These are phyloP conservation scores for Trifolium fragiferum DNA, from an alignment of 306 rosid species.

Conservation along the genomic window DNA sequence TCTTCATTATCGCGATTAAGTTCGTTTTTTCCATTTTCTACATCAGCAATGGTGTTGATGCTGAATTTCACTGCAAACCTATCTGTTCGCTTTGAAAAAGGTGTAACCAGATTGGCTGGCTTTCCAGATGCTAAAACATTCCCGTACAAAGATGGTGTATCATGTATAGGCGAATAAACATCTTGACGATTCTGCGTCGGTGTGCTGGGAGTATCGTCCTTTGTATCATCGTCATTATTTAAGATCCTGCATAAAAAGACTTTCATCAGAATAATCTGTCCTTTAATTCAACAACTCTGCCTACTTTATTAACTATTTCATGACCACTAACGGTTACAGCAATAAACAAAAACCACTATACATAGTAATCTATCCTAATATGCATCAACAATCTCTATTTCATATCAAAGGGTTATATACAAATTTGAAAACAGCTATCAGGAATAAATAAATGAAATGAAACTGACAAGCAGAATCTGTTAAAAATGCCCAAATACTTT, in stretches of 20 bases:
- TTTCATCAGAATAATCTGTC: slow-evolving; percentile 32
- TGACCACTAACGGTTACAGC: slow-evolving; percentile 4
- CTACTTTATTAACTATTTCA: slow-evolving; percentile 11
- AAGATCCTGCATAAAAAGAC: slow-evolving; percentile 59
- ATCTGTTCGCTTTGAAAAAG: slow-evolving; percentile 75
- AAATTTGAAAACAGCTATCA: slow-evolving; percentile 5
- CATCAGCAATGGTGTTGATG: slow-evolving; percentile 53
- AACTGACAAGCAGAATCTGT: slow-evolving; percentile 15
- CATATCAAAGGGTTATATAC: neutral
- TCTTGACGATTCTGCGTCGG: slow-evolving; percentile 57
- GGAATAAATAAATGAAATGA: slow-evolving; percentile 8
- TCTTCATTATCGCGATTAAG: slow-evolving; percentile 55
- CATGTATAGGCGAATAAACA: slow-evolving; percentile 50
- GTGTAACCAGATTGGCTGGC: slow-evolving; percentile 62
- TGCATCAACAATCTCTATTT: slow-evolving; percentile 10
- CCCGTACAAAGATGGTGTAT: slow-evolving; percentile 66
- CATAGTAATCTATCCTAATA: slow-evolving; percentile 3
- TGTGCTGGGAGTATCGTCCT: slow-evolving; percentile 62
- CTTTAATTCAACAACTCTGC: slow-evolving; percentile 3
- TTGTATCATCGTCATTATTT: slow-evolving; percentile 58
- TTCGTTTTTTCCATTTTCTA: slow-evolving; percentile 50
- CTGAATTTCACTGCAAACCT: slow-evolving; percentile 70
- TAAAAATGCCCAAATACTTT: slow-evolving; percentile 24
- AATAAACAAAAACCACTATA: slow-evolving; percentile 15
- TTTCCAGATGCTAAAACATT: slow-evolving; percentile 64